Percentiles rank a stretch among this genome's conserved stretches.
These are phyloP conservation scores for Pyrenula aspistea DNA, from an alignment of 495 filamentous ascomycete species.

Conservation along the genomic window DNA sequence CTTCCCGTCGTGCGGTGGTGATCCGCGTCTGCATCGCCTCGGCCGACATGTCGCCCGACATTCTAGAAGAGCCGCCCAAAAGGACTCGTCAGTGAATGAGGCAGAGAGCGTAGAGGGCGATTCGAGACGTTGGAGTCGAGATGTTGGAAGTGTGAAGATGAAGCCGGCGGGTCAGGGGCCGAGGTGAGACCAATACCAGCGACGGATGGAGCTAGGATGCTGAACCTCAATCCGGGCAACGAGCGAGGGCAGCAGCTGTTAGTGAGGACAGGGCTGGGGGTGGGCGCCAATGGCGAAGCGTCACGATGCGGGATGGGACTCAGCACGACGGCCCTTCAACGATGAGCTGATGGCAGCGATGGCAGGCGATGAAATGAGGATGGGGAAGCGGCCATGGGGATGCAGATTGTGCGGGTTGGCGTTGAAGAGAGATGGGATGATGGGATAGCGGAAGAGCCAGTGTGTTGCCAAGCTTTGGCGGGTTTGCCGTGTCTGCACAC, in stretches of 20 bases:
- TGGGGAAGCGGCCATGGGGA: no score
- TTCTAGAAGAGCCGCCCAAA: constrained; percentile 13
- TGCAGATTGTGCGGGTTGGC: background rate
- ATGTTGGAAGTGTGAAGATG: background rate
- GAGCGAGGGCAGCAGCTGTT: background rate
- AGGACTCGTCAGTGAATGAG: background rate
- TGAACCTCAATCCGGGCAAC: background rate
- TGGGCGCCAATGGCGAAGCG: background rate
- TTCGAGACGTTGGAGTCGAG: background rate
- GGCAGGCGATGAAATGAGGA: background rate
- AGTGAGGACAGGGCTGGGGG: background rate
- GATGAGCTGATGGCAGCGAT: background rate
- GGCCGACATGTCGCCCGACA: constrained; percentile 53
- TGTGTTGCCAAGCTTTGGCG: background rate
- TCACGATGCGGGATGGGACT: no score
- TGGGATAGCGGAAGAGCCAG: background rate
- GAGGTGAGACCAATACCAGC: background rate
- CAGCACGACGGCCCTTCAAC: no score
- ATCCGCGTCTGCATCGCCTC: constrained; percentile 81
- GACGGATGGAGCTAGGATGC: background rate
- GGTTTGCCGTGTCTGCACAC: background rate
- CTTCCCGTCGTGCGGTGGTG: constrained; percentile 91
- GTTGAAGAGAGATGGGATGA: background rate
- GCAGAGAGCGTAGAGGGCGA: background rate
- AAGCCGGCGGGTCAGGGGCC: background rate